These are phyloP conservation scores for Tolypocladium cylindrosporum DNA, from an alignment of 2,329 filamentous ascomycete species.

Conservation along the genomic window DNA sequence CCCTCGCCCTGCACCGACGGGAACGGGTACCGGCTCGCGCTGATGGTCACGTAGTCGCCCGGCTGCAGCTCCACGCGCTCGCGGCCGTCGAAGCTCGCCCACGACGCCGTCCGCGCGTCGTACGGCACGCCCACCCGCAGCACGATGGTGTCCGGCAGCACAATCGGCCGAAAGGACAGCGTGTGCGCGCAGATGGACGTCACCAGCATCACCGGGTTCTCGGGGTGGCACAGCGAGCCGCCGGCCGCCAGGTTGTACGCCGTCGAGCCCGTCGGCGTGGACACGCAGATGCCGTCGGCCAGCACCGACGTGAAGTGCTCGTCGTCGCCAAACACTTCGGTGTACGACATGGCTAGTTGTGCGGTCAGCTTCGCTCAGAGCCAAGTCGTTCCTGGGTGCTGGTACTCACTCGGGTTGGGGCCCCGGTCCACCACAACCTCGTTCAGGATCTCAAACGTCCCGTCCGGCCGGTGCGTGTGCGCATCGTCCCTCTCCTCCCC, in stretches of 20 bases:
- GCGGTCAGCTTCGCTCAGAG: neutral
- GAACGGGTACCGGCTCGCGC: conserved; percentile 71
- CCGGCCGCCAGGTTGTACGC: conserved; percentile 94
- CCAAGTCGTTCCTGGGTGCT: neutral
- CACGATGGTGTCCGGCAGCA: conserved; percentile 92
- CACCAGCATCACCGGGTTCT: conserved; percentile 91
- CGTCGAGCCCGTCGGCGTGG: conserved; percentile 88
- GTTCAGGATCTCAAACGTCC: conserved; percentile 84
- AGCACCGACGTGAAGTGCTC: conserved; percentile 91
- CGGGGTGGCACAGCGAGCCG: conserved; percentile 89
- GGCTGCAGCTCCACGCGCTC: conserved; percentile 72
- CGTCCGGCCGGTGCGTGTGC: conserved; percentile 75
- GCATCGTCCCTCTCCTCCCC: conserved; percentile 77
- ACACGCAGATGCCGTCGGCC: conserved; percentile 87
- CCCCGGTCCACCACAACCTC: conserved; percentile 95
- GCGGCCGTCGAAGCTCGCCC: conserved; percentile 96
- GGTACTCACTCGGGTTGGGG: conserved; percentile 71
- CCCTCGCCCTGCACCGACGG: conserved; percentile 64
- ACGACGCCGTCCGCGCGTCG: conserved; percentile 76
- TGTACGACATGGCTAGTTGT: conserved; percentile 69
- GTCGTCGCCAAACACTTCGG: conserved; percentile 88
- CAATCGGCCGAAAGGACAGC: conserved; percentile 90
- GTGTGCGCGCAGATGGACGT: conserved; percentile 94
- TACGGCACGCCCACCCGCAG: conserved; percentile 91
- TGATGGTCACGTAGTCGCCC: conserved; percentile 79